Evolutionary conservation across 495 filamentous ascomycete genomes (phyloP).

Genomic region (Rhizodiscina lignyota): DNA sequence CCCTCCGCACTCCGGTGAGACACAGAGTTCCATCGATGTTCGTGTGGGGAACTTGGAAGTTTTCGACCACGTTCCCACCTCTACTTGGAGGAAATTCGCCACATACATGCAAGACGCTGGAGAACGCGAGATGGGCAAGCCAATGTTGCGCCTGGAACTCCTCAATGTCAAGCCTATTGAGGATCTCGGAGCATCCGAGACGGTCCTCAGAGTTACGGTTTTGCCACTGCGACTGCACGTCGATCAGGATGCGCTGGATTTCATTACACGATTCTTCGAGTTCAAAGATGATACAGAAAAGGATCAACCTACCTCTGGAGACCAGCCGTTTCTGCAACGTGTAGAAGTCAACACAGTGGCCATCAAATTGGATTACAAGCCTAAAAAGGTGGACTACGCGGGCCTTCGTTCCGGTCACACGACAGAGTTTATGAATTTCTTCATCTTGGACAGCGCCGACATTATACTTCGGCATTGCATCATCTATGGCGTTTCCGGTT

Average conservation of each 20-base stretch:
- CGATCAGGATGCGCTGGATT: slow-evolving; percentile 95
- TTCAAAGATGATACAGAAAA: slow-evolving; percentile 59
- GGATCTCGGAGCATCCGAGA: slow-evolving; percentile 72
- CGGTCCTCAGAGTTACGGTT: slow-evolving; percentile 71
- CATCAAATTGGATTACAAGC: slow-evolving; percentile 89
- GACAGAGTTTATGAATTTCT: slow-evolving; percentile 98
- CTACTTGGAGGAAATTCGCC: slow-evolving; percentile 96
- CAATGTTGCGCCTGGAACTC: slow-evolving; percentile 80
- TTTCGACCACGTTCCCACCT: slow-evolving; percentile 86
- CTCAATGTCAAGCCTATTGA: slow-evolving; percentile 73
- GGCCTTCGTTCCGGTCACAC: slow-evolving; percentile 95
- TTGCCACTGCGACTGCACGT: slow-evolving; percentile 86
- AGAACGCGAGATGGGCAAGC: slow-evolving; percentile 63
- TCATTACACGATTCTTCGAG: slow-evolving; percentile 92
- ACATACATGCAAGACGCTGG: slow-evolving; percentile 82
- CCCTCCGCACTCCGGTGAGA: slow-evolving; percentile 60
- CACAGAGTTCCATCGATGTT: slow-evolving; percentile 71
- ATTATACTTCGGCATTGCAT: slow-evolving; percentile 80
- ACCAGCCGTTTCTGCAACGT: slow-evolving; percentile 79
- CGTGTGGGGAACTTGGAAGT: slow-evolving; percentile 71
- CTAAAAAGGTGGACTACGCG: slow-evolving; percentile 87
- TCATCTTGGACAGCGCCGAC: slow-evolving; percentile 76
- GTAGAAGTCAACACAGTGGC: slow-evolving; percentile 71
- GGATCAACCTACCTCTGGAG: slow-evolving; percentile 14
- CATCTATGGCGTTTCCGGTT: slow-evolving; percentile 78